phyloP scores from a whole-genome alignment of 2,329 filamentous ascomycete genomes.

The Trichoderma pleuroti region DNA sequence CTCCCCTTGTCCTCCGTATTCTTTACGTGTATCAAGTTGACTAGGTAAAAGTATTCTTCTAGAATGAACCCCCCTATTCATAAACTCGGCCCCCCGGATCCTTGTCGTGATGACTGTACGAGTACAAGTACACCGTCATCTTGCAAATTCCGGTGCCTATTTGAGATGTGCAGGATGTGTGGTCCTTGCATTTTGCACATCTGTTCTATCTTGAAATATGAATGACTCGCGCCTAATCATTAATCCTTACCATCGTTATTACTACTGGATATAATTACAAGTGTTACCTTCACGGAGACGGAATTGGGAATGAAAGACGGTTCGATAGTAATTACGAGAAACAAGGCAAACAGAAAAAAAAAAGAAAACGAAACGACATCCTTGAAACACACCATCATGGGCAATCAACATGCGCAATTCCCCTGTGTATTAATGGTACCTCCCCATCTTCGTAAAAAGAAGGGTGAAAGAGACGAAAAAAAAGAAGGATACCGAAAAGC shows the following conservation, averaged over 20 bases:
- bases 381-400: neutral
- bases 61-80: neutral
- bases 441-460: conserved; percentile 19
- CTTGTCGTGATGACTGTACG: neutral
- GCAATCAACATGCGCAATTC: neutral
- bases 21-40: too few species aligned
- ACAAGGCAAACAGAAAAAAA: neutral
- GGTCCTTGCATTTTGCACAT: neutral
- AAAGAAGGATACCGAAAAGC: conserved; percentile 17
- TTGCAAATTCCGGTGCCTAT: neutral
- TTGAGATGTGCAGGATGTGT: neutral
- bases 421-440: conserved; percentile 22
- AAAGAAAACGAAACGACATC: neutral
- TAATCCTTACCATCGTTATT: neutral
- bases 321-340: neutral
- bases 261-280: too few species aligned
- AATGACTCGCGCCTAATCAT: neutral
- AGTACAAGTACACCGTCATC: neutral
- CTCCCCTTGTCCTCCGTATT: neutral
- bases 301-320: neutral
- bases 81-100: neutral
- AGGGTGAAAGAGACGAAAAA: neutral
- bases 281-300: too few species aligned
- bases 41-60: neutral
- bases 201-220: neutral